A percentile compares a stretch with the other conserved stretches of the same genome.
These are phyloP conservation scores for Leccinum imitatum DNA, from an alignment of 768 basidiomycete species.

Conservation along the genomic window DNA sequence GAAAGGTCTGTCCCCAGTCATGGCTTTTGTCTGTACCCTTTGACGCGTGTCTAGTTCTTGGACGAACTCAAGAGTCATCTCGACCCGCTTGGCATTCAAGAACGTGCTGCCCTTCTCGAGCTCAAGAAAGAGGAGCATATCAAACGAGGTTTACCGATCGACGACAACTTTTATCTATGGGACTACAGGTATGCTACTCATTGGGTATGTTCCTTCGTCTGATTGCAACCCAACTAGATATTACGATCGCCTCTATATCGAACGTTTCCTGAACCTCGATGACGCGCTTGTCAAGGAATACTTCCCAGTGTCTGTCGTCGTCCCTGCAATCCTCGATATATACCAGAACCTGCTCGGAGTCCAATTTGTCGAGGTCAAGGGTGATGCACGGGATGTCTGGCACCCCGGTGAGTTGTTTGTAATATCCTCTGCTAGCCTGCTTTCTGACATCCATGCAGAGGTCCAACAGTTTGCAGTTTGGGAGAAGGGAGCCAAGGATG, in stretches of 20 bases:
- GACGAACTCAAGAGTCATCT: slow-evolving; percentile 73
- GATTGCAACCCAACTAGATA: slow-evolving; percentile 13
- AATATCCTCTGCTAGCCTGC: neutral
- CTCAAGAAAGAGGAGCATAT: slow-evolving; percentile 74
- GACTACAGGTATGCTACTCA: slow-evolving; percentile 61
- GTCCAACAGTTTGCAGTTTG: slow-evolving; percentile 82
- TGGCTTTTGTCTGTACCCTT: neutral
- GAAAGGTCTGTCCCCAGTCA: slow-evolving; percentile 41
- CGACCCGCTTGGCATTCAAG: slow-evolving; percentile 67
- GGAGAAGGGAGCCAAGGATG: slow-evolving; percentile 72
- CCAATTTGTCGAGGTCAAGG: slow-evolving; percentile 52
- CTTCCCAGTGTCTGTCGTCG: slow-evolving; percentile 80
- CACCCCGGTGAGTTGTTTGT: slow-evolving; percentile 56
- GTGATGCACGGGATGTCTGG: slow-evolving; percentile 65
- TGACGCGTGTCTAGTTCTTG: slow-evolving; percentile 55
- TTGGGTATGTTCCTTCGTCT: neutral
- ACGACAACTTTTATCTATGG: slow-evolving; percentile 79
- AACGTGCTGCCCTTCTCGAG: slow-evolving; percentile 62
- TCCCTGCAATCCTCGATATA: slow-evolving; percentile 74
- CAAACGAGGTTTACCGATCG: slow-evolving; percentile 32
- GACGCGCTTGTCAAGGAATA: slow-evolving; percentile 80
- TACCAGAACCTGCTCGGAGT: slow-evolving; percentile 81
- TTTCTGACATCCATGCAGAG: slow-evolving; percentile 39
- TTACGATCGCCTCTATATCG: slow-evolving; percentile 43
- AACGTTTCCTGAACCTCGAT: slow-evolving; percentile 64